Evolutionary conservation across 2,329 filamentous ascomycete species (phyloP), one percentile per base, ranked within the genome.

Genomic region (Diplodia sapinea): DNA sequence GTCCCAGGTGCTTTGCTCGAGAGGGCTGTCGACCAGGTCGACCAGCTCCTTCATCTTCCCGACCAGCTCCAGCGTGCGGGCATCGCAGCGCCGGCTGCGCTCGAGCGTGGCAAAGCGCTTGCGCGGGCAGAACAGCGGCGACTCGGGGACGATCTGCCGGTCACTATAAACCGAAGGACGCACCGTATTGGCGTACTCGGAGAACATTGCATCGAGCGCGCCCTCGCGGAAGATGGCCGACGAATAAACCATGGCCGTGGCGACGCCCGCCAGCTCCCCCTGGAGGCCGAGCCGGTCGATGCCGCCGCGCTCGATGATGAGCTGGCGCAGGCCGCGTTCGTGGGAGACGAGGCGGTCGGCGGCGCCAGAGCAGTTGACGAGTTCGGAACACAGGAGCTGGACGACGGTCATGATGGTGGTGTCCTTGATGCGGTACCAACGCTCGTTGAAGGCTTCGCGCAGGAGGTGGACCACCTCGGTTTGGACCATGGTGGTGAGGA

Each of bases 381-480:
- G 73, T 52, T 77, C 75, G 17, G 73, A 73, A 8, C 73, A 72
- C 50, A 79, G 77, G 11, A 80, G 71, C 51, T 80, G 78, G 9
- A 74, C 75, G 38, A 78, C 66, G 1, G 77, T 73, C 29, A 79
- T 76, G 59, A 80, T 73, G 49, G 78, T 79, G 62, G 69, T 72
- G 59, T 80, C 78, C 17, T 74, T 73, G 1, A 75, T 70, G 68
- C 65, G 2, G 72, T 69, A 55, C 66, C 66, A 68, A 29, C 59
- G 57, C 56, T 79, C 68, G 0, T 72, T 38, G 17, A 79, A 67
- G 17, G 75, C 73, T 13, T 70, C 70, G 26, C 70, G 65, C 9
- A 79, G 74, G 7, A 77, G 69, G 55, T 76, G 72, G 1, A 78
- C 76, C n/a, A 78, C 71, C 55, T 80, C 77, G 74, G 74, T 12